Evolutionary conservation across 805 yeast genomes (phyloP), one percentile per base, ranked within the genome.

Genomic region (Starmerella bacillaris): DNA sequence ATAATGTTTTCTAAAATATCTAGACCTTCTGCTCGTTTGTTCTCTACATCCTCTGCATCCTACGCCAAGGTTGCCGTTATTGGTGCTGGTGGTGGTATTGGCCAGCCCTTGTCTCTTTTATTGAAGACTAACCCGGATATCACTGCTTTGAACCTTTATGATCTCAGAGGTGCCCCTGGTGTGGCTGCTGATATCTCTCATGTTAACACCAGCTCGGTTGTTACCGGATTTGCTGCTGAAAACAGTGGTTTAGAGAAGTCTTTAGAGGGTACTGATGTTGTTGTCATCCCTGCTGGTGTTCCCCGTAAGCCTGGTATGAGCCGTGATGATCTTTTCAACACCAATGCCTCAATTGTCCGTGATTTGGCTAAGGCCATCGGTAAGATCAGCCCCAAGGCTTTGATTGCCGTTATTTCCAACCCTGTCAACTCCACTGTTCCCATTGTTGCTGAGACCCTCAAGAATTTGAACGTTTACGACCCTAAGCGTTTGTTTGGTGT

Each of bases 301-400:
- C 95, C 92, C 67, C 79, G 92, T 72, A 84, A 83, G 67, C 95
- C 95, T 49, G 95, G 95, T 60, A 84, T 84, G 95, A 80, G 94
- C 55, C 78, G 95, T 68, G 95, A 84, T 59, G 95, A 84, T 58
- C 68, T 84, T 53, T 84, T 84, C 75, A 76, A 79, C 68, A 84
- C 92, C 66, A 84, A 84, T 56, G 95, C 95, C 35, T 76, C 92
- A 35, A 84, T 84, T 59, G 94, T 84, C 44, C 74, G 89, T 58
- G 94, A 79, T 60, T 69, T 84, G 59, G 93, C 93, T 56, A 67
- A 74, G 61, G 78, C 83, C 36, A 71, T 71, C 50, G 93, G 92
- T 42, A 79, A 77, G 46, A 56, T 66, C 59, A 69, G 78, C 46
- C 94, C 94, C 55, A 68, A 78, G 50, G 94, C 94, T 41, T 72